Conservation (phyloP, 179 eudicot species). For the Patellifolia procumbens region DNA sequence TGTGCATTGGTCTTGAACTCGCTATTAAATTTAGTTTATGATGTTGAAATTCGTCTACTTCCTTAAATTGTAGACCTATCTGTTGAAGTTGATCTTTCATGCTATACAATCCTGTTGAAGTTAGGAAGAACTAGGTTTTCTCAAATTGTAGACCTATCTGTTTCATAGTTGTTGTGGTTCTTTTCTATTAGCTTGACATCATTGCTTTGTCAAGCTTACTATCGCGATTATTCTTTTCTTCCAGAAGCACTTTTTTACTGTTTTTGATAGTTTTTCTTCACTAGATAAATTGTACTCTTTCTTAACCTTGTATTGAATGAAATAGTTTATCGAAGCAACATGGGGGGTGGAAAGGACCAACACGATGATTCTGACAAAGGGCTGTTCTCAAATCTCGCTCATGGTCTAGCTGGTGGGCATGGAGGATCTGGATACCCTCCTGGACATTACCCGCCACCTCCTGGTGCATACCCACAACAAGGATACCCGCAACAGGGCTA, state of each 20-base stretch:
- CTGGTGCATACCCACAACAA: slow-evolving; percentile 29
- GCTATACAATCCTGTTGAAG: background rate
- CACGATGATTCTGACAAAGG: slow-evolving; percentile 49
- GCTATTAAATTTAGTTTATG: background rate
- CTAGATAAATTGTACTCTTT: background rate
- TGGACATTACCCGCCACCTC: slow-evolving; percentile 28
- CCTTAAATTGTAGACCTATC: too few species aligned
- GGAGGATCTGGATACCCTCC: slow-evolving; percentile 41
- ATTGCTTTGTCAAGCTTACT: background rate
- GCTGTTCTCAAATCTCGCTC: slow-evolving; percentile 40
- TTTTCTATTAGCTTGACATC: too few species aligned
- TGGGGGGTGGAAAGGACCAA: slow-evolving; percentile 70
- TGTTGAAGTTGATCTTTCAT: too few species aligned
- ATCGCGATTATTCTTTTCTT: background rate
- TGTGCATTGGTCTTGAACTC: background rate
- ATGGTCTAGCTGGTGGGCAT: slow-evolving; percentile 41
- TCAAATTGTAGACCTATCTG: background rate
- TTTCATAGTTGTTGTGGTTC: background rate
- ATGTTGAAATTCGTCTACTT: background rate
- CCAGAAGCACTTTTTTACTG: background rate
- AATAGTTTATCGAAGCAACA: slow-evolving; percentile 34
- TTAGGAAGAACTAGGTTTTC: background rate
- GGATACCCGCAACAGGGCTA: slow-evolving; percentile 30
- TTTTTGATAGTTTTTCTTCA: background rate
- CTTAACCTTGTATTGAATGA: background rate